phyloP scores from a whole-genome alignment of 1,284 basidiomycete genomes.

The Sutorius eximius region DNA sequence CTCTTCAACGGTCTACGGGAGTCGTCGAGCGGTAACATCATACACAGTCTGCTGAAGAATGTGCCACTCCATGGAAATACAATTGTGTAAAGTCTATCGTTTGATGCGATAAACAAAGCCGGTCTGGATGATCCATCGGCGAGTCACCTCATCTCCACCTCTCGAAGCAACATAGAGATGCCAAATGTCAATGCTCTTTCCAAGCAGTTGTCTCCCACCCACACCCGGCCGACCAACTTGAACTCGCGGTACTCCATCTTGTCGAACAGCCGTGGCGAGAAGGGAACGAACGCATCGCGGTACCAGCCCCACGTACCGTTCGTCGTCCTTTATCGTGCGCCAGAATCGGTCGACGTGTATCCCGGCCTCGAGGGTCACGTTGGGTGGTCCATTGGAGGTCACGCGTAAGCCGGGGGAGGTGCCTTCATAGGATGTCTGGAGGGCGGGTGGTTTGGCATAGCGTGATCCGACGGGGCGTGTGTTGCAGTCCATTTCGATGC shows the following conservation, averaged over 20 bases:
- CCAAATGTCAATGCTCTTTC: constrained; percentile 21
- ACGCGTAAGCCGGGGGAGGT: neutral
- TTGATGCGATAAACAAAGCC: neutral
- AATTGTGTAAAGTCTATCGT: neutral
- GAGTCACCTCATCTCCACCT: constrained; percentile 22
- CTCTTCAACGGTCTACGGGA: no score
- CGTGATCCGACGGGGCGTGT: constrained; percentile 13
- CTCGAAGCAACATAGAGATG: constrained; percentile 23
- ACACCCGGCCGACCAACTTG: constrained; percentile 20
- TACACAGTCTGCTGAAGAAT: no score
- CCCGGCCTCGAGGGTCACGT: constrained; percentile 7
- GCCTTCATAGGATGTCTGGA: constrained; percentile 19
- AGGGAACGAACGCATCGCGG: constrained; percentile 30
- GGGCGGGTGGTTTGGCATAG: constrained; percentile 1
- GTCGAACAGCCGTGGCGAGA: constrained; percentile 34
- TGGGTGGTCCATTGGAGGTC: neutral
- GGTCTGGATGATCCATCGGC: no score
- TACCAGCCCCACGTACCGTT: constrained; percentile 35
- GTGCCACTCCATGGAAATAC: neutral
- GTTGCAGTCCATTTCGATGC: constrained; percentile 25
- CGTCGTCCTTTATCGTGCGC: constrained; percentile 10
- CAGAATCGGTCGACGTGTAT: constrained; percentile 27
- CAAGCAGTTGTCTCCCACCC: constrained; percentile 15
- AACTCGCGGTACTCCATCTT: constrained; percentile 35
- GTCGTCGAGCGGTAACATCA: no score